Base-by-base conservation (phyloP, 2,329 filamentous ascomycete species). In the Bimuria novae-zelandiae region DNA sequence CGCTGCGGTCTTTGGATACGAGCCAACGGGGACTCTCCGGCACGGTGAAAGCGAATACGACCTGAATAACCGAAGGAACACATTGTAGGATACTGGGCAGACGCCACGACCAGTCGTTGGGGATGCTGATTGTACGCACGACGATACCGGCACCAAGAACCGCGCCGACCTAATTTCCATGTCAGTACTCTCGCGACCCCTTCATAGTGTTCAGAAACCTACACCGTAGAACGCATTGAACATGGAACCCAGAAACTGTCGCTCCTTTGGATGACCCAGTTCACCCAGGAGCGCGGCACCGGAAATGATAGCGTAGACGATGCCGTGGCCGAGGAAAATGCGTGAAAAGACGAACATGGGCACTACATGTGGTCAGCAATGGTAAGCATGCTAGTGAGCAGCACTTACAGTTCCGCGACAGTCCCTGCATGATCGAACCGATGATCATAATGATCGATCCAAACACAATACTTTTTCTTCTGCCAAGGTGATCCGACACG, bases 171-270 rank as follows among this genome's bases (percentile, higher is more conserved):
- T n/a, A n/a, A n/a, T n/a, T n/a, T n/a, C n/a, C n/a, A n/a, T n/a
- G n/a, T n/a, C n/a, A n/a, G n/a, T n/a, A n/a, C n/a, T n/a, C n/a
- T n/a, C n/a, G n/a, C n/a, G n/a, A n/a, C n/a, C n/a, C n/a, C n/a
- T n/a, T n/a, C n/a, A n/a, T n/a, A n/a, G n/a, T n/a, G n/a, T n/a
- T n/a, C n/a, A n/a, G n/a, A n/a, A n/a, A n/a, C 84, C 84, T 43
- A 85, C 69, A 62, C 87, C 86, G 81, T 84, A 89, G 52, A 88
- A 75, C 55, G 84, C 87, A 69, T 89, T 88, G 74, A 88, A 88
- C 57, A 88, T 80, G n/a, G 84, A 79, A 0, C 85, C 88, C 16
- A 88, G 77, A 8, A 82, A 83, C 4, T 81, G 84, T 57, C 86
- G 84, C 68, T 89, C 85, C 65, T 88, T 86, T 4, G 86, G 85